Base-by-base conservation (phyloP, 2,329 filamentous ascomycete species). In the Ceratocystis variospora region DNA sequence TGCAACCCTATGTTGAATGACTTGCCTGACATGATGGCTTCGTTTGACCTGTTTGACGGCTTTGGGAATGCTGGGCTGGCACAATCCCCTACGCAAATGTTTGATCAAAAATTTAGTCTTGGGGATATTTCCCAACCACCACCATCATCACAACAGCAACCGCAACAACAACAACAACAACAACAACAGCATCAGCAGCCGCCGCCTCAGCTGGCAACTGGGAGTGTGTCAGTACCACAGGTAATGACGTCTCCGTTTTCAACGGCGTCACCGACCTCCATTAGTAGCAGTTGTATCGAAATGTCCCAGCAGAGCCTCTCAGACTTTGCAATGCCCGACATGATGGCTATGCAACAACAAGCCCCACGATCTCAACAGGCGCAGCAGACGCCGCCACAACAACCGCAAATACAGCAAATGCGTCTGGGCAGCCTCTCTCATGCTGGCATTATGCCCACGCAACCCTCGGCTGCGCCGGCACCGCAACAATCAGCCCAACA, bases 11-110 rank as follows among this genome's bases (percentile, higher is more conserved):
- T 83, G 77, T 78, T 87, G 15, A 80, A 82, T 68, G 81, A 81
- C 19, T 77, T 81, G 0, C 84, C 84, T 0, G 83, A 86, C 62
- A 57, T 63, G 0, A 76, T 87, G 50, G 74, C 79, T 71, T 78
- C 77, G 67, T 78, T 86, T 8, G 84, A 87, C 66, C 83, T 87
- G 6, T 87, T 87, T 67, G 84, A 87, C 70, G 84, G 84, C 3
- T 87, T 86, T 65, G 84, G 84, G 62, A 85, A 79, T 67, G 81
- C 80, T 3, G 83, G 83, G 28, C 84, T 87, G 78, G 83, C 79
- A 1, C 81, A 83, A 68, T 78, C 80, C 12, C 73, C 79, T 0
- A 69, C 72, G 0, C 75, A 74, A 68, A 75, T 77, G 71, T 64
- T 65, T 57, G 65, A 66, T 4, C 55, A 48, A 19, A 68, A 63